phyloP scores from a whole-genome alignment of 1,284 basidiomycete species.

The Rhodotorula sp. region DNA sequence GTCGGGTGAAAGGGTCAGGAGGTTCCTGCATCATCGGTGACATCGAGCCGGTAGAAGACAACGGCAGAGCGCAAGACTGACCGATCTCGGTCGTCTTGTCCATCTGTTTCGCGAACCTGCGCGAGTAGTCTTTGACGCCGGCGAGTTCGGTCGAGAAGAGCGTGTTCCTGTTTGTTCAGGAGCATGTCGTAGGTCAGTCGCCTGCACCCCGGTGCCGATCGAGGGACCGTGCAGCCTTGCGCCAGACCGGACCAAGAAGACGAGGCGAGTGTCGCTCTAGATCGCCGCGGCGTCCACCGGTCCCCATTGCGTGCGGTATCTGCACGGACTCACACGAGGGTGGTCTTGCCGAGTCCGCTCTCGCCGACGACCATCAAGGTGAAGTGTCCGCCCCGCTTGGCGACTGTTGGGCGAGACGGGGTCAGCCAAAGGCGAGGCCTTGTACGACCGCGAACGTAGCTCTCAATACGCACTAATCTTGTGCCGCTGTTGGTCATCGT shows the following conservation, averaged over 20 bases:
- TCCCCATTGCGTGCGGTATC: background rate
- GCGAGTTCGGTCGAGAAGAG: conserved; percentile 98
- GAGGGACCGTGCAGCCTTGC: too few relatives aligned
- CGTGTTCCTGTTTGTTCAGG: conserved; percentile 74
- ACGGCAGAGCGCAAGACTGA: conserved; percentile 3
- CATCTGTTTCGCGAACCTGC: conserved; percentile 91
- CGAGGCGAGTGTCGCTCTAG: too few relatives aligned
- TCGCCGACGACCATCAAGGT: conserved; percentile 99
- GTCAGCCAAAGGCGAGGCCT: too few relatives aligned
- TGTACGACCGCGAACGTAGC: too few relatives aligned
- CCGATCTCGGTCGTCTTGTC: conserved; percentile 91
- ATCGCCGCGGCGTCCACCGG: background rate
- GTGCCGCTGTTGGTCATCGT: conserved; percentile 59
- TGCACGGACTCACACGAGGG: conserved; percentile 28
- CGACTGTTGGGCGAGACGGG: conserved; percentile 63
- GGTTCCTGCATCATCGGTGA: too few relatives aligned
- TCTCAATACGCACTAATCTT: conserved; percentile 40
- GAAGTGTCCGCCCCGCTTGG: conserved; percentile 94
- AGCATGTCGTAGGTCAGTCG: background rate
- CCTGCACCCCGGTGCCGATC: too few relatives aligned
- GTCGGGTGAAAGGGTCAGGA: too few relatives aligned
- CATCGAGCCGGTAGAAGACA: too few relatives aligned
- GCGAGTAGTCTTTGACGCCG: conserved; percentile 82
- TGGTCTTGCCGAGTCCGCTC: conserved; percentile 79
- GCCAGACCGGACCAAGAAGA: too few relatives aligned